Evolutionary conservation across 495 filamentous ascomycete species (phyloP), one percentile per base, ranked within the genome.

Genomic region (Geoglossum glabrum): DNA sequence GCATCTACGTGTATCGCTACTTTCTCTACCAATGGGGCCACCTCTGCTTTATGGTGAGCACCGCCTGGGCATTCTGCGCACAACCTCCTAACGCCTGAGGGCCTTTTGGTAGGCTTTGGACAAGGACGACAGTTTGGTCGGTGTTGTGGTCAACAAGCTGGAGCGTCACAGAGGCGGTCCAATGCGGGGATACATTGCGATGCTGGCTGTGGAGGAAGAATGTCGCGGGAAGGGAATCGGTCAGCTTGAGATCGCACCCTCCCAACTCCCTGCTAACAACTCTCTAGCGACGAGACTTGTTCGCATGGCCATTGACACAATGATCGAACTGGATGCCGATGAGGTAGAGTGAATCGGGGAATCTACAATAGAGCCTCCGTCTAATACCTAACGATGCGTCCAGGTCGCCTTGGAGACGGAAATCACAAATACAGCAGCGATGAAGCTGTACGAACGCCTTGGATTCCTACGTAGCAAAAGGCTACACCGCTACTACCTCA

Each of bases 1-100:
- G 92, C 71, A 96, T 99, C 66, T 99, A 97, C 71, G 93, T 99
- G 54, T 99, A 97, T 72, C 80, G 93, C 28, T 99, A 97, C 72
- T 99, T 99, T 66, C 74, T 99, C 19, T 96, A 92, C 67, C 87
- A 96, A 80, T 99, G 93, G 93, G 87, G 86, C 21, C 83, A 97
- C 62, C 73, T 99, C 23, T 97, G 93, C 65, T 97, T 86, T 67
- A 86, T 98, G 77, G 86, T 87, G 70, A 59, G 65, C 57, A 4
- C 3, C 17, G 13, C 21, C 23, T 28, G 33, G 11, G 17, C 43
- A 30, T 31, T 8, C 27, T 11, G 21, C 36, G 23, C 3, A 47
- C 73, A 1, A 52, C 71, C 74, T 47, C 8, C n/a, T n/a, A 46
- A 36, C 43, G 30, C 21, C 19, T 15, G 38, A 26, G 15, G 25